Conservation (phyloP, 306 rosid species). For the Lotus japonicus region DNA sequence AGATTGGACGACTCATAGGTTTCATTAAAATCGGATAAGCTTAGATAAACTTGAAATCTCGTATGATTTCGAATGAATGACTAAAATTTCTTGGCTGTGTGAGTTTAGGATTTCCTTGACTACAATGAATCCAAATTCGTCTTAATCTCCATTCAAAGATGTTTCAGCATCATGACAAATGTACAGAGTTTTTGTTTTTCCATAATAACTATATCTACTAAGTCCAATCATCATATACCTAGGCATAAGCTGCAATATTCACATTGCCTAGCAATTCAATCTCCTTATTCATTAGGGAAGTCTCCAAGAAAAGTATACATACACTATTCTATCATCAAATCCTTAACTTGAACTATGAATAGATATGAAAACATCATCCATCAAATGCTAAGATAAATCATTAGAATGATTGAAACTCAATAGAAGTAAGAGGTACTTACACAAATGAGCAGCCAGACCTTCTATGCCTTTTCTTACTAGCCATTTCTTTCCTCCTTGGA, state of each 20-base stretch:
- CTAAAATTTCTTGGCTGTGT: no score
- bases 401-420: not conserved
- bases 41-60: no score
- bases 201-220: no score
- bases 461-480: constrained; percentile 61
- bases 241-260: not conserved
- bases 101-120: no score
- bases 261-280: not conserved
- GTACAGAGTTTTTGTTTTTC: no score
- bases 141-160: no score
- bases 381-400: not conserved
- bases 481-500: constrained; percentile 80
- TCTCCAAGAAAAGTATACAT: not conserved
- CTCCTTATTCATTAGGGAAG: not conserved
- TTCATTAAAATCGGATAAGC: no score
- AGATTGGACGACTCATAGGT: no score
- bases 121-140: no score
- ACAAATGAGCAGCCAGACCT: constrained; percentile 71
- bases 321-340: not conserved
- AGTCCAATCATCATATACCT: not conserved
- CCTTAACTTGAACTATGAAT: not conserved
- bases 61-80: no score
- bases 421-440: constrained; percentile 45
- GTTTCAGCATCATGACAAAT: no score
- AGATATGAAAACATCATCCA: not conserved